Conservation (phyloP, 106 monocot genomes). For the Ottelia alismoides region DNA sequence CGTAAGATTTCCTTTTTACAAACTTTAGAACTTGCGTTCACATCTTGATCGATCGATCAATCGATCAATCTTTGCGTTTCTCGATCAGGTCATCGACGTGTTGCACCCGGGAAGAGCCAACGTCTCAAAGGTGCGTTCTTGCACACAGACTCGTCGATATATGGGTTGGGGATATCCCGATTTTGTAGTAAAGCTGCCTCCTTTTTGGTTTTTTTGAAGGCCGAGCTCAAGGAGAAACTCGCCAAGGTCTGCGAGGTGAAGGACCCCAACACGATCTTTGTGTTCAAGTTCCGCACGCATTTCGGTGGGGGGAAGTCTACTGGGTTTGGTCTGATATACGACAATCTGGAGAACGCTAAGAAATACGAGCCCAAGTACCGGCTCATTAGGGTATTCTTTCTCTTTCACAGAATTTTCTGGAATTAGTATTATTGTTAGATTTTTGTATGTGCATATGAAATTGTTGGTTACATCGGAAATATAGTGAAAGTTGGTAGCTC, state of each 20-base stretch:
- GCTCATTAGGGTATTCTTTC: conserved; percentile 48
- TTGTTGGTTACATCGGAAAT: too few species aligned
- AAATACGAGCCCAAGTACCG: conserved; percentile 80
- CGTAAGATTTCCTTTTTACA: conserved; percentile 25
- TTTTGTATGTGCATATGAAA: too few species aligned
- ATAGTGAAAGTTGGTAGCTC: too few species aligned
- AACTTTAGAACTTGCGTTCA: too few species aligned
- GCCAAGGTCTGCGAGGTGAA: conserved; percentile 59
- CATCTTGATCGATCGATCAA: too few species aligned
- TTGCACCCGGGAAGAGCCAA: conserved; percentile 74
- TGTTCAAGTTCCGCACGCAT: conserved; percentile 74
- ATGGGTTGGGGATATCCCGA: too few species aligned
- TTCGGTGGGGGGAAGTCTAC: conserved; percentile 87
- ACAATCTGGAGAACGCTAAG: conserved; percentile 62
- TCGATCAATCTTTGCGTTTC: too few species aligned
- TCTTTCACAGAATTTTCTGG: too few species aligned
- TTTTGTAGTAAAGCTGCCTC: too few species aligned
- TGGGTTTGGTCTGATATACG: conserved; percentile 78
- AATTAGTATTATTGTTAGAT: too few species aligned
- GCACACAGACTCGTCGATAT: too few species aligned
- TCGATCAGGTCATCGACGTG: conserved; percentile 57
- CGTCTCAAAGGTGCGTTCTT: conserved; percentile 44
- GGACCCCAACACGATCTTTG: conserved; percentile 71
- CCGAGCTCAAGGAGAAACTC: conserved; percentile 67
- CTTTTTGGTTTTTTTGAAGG: too few species aligned